Percentiles rank a stretch among this genome's conserved stretches.
Evolutionary conservation across 345 rosid species (phyloP).

Genomic region (Sisymbrium altissimum): DNA sequence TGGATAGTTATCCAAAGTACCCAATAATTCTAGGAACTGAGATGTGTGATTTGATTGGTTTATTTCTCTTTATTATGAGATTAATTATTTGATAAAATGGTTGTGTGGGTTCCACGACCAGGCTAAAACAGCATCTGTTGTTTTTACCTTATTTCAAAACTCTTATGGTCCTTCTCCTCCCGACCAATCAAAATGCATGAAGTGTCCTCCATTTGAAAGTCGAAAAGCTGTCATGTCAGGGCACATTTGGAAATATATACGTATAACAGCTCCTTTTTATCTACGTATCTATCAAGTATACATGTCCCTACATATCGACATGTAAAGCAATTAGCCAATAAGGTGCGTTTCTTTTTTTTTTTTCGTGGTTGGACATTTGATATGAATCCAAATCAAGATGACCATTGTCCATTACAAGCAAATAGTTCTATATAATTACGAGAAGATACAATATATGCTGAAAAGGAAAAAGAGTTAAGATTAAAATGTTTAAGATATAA

Average conservation of each 20-base stretch:
- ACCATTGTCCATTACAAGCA: background rate
- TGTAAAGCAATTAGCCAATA: background rate
- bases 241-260: slow-evolving; percentile 15
- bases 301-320: background rate
- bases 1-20: slow-evolving; percentile 27
- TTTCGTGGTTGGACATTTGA: background rate
- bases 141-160: slow-evolving; percentile 30
- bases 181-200: slow-evolving; percentile 18
- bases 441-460: background rate
- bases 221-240: slow-evolving; percentile 31
- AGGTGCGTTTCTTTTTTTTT: background rate
- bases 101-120: slow-evolving; percentile 24
- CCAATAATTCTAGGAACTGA: slow-evolving; percentile 29
- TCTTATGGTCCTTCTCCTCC: slow-evolving; percentile 16
- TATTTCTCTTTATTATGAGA: background rate
- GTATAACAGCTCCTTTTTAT: background rate
- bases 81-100: background rate
- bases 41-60: slow-evolving; percentile 24
- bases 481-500: too few species aligned
- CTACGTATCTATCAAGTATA: background rate
- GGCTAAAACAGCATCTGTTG: slow-evolving; percentile 33
- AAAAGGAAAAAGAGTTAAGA: too few species aligned
- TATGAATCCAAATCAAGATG: background rate
- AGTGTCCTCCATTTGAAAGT: slow-evolving; percentile 34
- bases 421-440: background rate